These are phyloP conservation scores for Senecio squalidus DNA, from an alignment of 140 eudicot species.

Conservation along the genomic window DNA sequence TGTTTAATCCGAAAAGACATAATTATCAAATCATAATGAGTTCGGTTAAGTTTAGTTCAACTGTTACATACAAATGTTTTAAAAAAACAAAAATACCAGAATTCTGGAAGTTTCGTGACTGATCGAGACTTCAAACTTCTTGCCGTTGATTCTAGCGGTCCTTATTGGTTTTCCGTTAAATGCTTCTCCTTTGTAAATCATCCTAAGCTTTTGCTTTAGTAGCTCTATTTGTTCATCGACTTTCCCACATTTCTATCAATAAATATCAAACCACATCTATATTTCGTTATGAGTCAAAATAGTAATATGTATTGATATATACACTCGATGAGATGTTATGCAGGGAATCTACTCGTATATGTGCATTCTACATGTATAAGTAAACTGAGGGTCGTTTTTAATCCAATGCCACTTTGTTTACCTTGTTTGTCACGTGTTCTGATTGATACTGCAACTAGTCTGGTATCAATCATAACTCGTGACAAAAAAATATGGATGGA, in stretches of 20 bases:
- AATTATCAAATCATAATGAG: background rate
- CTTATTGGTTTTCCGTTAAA: conserved; percentile 90
- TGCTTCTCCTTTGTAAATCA: conserved; percentile 81
- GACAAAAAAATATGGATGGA: background rate
- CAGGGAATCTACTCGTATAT: no score
- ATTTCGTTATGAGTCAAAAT: background rate
- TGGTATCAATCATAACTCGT: background rate
- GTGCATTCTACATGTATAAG: no score
- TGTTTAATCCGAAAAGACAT: conserved; percentile 3
- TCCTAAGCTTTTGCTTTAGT: conserved; percentile 77
- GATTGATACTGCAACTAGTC: background rate
- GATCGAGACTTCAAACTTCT: conserved; percentile 89
- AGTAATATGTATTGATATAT: no score
- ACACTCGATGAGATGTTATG: no score
- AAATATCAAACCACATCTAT: background rate
- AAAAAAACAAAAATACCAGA: conserved; percentile 33
- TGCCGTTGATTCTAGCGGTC: conserved; percentile 98
- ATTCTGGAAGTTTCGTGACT: conserved; percentile 87
- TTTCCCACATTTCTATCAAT: conserved; percentile 76
- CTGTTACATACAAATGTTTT: background rate
- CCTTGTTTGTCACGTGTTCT: background rate
- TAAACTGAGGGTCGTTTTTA: no score
- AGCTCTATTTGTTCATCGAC: conserved; percentile 79
- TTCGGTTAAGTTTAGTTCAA: background rate
- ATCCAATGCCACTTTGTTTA: background rate